phyloP scores from a whole-genome alignment of 306 rosid genomes.

The Oemleria cerasiformis region DNA sequence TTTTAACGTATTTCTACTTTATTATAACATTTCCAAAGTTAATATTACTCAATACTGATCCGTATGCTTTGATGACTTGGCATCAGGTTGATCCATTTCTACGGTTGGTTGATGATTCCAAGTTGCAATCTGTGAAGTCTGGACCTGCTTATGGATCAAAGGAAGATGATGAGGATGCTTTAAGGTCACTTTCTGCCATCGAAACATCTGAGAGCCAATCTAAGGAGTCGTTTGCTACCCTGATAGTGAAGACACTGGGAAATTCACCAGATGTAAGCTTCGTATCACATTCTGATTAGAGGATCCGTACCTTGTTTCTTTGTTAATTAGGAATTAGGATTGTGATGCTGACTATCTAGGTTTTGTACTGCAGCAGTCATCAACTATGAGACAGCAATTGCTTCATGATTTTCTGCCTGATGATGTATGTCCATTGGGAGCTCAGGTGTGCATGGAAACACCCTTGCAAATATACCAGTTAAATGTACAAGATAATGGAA shows the following conservation, averaged over 20 bases:
- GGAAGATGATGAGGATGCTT: constrained; percentile 68
- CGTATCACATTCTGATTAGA: background rate
- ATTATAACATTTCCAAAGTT: background rate
- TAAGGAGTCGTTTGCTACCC: constrained; percentile 45
- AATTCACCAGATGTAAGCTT: constrained; percentile 45
- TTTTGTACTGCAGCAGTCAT: constrained; percentile 22
- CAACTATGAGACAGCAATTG: constrained; percentile 45
- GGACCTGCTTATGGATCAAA: constrained; percentile 61
- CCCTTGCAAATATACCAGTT: constrained; percentile 38
- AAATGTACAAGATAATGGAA: constrained; percentile 38
- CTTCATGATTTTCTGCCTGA: constrained; percentile 56
- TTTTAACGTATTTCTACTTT: background rate
- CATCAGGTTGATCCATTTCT: constrained; percentile 79
- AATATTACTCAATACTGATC: background rate
- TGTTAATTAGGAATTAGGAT: background rate
- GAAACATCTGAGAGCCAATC: constrained; percentile 33
- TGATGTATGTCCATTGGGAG: constrained; percentile 50
- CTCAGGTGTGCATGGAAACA: constrained; percentile 45
- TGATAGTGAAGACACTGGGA: constrained; percentile 49
- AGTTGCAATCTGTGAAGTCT: constrained; percentile 44
- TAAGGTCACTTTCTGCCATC: constrained; percentile 41
- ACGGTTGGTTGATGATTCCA: constrained; percentile 56
- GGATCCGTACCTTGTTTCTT: background rate
- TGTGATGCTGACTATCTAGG: background rate
- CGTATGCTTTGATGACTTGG: background rate